Percentiles rank a stretch among this genome's conserved stretches.
phyloP scores from a whole-genome alignment of 768 basidiomycete genomes.

The Russula sp. region DNA sequence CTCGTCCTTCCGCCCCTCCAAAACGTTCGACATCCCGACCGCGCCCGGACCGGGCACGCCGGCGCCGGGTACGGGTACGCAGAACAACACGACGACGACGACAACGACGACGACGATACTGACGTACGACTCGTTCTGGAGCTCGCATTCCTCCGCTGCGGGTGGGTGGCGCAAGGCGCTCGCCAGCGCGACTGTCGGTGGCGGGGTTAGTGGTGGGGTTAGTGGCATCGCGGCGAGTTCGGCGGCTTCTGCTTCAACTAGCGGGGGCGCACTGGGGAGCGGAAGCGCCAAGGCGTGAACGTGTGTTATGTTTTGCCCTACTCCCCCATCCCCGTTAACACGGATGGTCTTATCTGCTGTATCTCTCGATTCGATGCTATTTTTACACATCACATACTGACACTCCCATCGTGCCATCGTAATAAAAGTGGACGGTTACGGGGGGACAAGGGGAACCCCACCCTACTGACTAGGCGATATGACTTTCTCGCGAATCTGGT shows the following conservation, averaged over 20 bases:
- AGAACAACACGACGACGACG: neutral
- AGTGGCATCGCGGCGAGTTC: neutral
- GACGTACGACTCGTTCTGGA: constrained; percentile 26
- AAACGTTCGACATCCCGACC: constrained; percentile 23
- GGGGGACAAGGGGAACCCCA: too few relatives aligned
- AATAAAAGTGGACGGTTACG: neutral
- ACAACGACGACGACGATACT: constrained; percentile 16
- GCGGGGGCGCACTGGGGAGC: neutral
- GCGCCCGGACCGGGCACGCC: constrained; percentile 7
- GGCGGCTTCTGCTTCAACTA: neutral
- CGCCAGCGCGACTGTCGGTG: neutral
- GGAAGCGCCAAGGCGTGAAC: constrained; percentile 4
- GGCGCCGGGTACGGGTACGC: neutral
- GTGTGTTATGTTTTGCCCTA: neutral
- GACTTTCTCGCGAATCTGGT: neutral
- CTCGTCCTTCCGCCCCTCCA: constrained; percentile 8
- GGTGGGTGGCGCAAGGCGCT: constrained; percentile 20
- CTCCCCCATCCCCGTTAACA: neutral
- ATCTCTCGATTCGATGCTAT: neutral
- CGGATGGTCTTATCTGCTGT: neutral
- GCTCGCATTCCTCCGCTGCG: constrained; percentile 15
- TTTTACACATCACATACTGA: neutral
- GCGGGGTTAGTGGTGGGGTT: neutral
- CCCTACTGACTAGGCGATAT: neutral
- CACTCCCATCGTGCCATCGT: neutral